Evolutionary conservation across 371 early-diverging fungal genomes (phyloP).

Genomic region (Syncephalis plumigaleata): DNA sequence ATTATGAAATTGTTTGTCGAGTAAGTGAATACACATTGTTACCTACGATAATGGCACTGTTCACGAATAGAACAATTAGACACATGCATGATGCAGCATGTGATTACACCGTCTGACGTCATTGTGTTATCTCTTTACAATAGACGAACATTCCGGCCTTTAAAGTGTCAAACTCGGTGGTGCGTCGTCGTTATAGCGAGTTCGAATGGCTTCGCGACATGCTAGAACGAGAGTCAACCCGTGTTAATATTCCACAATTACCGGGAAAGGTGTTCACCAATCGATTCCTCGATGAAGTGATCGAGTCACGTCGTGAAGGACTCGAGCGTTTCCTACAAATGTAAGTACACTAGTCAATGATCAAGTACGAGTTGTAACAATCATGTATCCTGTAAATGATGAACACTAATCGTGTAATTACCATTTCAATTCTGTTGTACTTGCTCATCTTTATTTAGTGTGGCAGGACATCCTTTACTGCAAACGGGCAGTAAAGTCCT

Average conservation of each 20-base stretch:
- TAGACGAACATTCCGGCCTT: slow-evolving; percentile 96
- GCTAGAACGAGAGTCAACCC: slow-evolving; percentile 73
- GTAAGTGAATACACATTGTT: slow-evolving; percentile 27
- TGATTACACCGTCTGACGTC: neutral
- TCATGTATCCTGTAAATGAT: too few relatives aligned
- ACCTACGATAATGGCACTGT: too few relatives aligned
- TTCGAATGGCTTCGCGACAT: slow-evolving; percentile 96
- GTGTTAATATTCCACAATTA: slow-evolving; percentile 88
- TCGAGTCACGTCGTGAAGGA: slow-evolving; percentile 80
- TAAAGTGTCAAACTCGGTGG: slow-evolving; percentile 66
- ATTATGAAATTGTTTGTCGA: slow-evolving; percentile 87
- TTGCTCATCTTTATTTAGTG: slow-evolving; percentile 21
- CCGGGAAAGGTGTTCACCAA: slow-evolving; percentile 96
- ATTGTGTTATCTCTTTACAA: slow-evolving; percentile 2
- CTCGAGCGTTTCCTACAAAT: slow-evolving; percentile 91
- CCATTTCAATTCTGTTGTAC: neutral
- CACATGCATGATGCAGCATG: neutral
- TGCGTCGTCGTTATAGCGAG: slow-evolving; percentile 90
- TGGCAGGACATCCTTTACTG: slow-evolving; percentile 90
- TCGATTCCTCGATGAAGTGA: slow-evolving; percentile 83
- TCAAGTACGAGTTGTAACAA: too few relatives aligned
- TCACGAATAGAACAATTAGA: too few relatives aligned
- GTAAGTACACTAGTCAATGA: slow-evolving; percentile 41
- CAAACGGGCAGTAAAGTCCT: slow-evolving; percentile 94
- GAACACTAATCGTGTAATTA: too few relatives aligned